Base-by-base conservation (phyloP, 192 early-diverging fungal genomes). In the Piromyces finnis region DNA sequence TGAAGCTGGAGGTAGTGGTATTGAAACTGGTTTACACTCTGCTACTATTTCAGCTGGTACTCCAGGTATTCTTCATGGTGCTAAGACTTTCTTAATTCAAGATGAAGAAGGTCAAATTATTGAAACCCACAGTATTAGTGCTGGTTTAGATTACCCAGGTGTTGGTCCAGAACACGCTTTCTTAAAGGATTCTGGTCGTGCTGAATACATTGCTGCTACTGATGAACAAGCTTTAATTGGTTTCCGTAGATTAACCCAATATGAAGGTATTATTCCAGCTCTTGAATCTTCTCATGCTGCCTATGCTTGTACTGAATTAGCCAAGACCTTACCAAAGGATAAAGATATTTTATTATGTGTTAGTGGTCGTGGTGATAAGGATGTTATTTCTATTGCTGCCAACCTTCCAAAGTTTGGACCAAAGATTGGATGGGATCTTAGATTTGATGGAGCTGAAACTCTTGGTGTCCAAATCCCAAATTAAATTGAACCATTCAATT, bases 71-170 rank as follows among this genome's bases (percentile, higher is more conserved):
- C 89, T 99, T 82, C 97, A 98, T 81, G 97, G 97, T 37, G 96
- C 97, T n/a, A 88, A 91, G 78, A 96, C 97, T 3, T 97, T 94
- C 84, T 86, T 99, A 78, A 87, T 98, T 81, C 97, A 99, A 86
- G 95, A 99, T 83, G 85, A 86, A 16, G 94, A 96, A 82, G 97
- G 97, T n/a, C 97, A 99, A 85, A 97, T 99, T 83, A 90, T 93
- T 81, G 94, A 96, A 83, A 97, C 97, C 0, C 94, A 98, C 85
- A 94, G 93, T 78, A 94, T 99, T 81, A 93, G 92, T 81, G 95
- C 96, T 77, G 97, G 96, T n/a, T 87, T 99, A 77, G 95, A 97
- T 87, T 99, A 99, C 86, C 95, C 97, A 18, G 97, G 96, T 79
- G 96, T 99, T 77, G 97, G 96, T 29, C 97, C 97, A 29, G 96